phyloP scores from a whole-genome alignment of 306 rosid species.

The Glycine soja region DNA sequence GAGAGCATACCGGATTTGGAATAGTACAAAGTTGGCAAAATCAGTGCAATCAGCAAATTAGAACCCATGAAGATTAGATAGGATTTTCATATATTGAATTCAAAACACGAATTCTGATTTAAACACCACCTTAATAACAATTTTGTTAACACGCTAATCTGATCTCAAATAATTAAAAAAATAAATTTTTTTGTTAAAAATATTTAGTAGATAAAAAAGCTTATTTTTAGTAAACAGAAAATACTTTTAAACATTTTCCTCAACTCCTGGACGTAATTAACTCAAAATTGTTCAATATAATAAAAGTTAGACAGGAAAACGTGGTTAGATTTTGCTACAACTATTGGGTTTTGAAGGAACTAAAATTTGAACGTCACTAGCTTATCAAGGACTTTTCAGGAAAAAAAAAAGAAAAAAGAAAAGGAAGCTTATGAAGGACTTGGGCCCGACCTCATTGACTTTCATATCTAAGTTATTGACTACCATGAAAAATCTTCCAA shows the following conservation, averaged over 20 bases:
- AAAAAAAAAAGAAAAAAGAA: too few species aligned
- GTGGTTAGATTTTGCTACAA: constrained; percentile 11
- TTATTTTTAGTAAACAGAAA: background rate
- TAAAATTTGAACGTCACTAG: background rate
- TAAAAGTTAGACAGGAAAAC: constrained; percentile 30
- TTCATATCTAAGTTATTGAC: background rate
- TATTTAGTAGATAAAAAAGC: background rate
- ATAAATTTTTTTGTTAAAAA: background rate
- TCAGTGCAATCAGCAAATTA: too few species aligned
- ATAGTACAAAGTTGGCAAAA: too few species aligned
- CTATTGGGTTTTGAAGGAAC: constrained; percentile 5
- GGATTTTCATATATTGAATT: too few species aligned
- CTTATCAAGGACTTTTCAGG: too few species aligned
- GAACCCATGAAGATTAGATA: too few species aligned
- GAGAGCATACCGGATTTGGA: background rate
- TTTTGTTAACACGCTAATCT: too few species aligned
- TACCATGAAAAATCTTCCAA: background rate
- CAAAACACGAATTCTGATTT: too few species aligned
- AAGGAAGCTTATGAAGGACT: background rate
- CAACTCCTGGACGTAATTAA: background rate
- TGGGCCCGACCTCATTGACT: background rate
- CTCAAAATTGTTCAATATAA: constrained; percentile 18
- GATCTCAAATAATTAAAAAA: background rate
- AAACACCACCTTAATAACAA: too few species aligned
- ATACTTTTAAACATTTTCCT: background rate